Evolutionary conservation across 306 rosid genomes (phyloP), one percentile per base, ranked within the genome.

Genomic region (Quercus cerris): DNA sequence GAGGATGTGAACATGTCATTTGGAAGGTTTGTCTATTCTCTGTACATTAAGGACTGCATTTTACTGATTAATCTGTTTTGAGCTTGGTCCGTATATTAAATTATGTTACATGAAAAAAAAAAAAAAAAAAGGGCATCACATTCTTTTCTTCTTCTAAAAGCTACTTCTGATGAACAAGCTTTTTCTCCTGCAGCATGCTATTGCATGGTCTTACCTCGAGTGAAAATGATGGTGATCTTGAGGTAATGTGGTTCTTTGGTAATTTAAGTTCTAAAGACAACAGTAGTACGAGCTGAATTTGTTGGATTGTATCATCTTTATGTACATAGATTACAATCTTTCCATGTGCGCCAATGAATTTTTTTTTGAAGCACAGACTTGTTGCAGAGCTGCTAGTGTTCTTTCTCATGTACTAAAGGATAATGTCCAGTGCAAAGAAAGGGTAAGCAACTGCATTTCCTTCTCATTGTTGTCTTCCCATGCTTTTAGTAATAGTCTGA

Each of bases 301-400:
- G 79, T 80, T 28, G 79, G 70, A 80, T 49, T 73, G 61, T 64
- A 33, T 23, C 70, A 71, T 73, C 22, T 77, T 15, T 76, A 77
- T 25, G 18, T 72, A 57, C 18, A 28, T 31, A 52, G 19, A 5
- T 83, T 30, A 69, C 59, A 27, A 18, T 77, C 44, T 62, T 51
- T 76, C 55, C 5, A 44, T 61, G 12, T 61, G 58, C 27, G 3
- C 27, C 35, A 58, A 38, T 71, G 62, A 57, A 20, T 38, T 57
- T 25, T 30, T 56, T 17, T 30, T 73, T 59, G 73, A 68, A 62
- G 35, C 85, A 86, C 91, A 93, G 99, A 90, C 89, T 76, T 95
- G 94, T 85, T 84, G 94, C 89, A 90, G 99, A 88, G 99, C 98
- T 55, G 97, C 98, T 55, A 91, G 97, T 78, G 97, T 95, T 85